phyloP scores from a whole-genome alignment of 345 rosid species.

The Bruguiera parviflora region DNA sequence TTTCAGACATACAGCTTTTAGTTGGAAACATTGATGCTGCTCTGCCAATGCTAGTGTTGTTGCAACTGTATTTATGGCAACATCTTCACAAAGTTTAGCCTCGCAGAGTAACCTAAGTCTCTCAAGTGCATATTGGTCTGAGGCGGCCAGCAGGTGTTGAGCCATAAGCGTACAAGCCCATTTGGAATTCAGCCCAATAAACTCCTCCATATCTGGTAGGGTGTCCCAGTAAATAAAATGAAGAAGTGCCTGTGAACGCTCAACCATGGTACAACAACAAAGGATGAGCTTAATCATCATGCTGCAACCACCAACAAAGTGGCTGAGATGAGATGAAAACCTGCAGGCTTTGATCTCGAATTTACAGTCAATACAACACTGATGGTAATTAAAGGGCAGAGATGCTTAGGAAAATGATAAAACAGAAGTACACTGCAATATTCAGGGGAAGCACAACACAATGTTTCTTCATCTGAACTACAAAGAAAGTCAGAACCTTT shows the following conservation, averaged over 20 bases:
- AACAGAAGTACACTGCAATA: not conserved
- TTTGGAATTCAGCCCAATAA: slow-evolving; percentile 22
- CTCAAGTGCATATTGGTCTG: slow-evolving; percentile 32
- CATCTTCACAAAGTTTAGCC: slow-evolving; percentile 32
- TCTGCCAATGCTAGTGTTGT: slow-evolving; percentile 38
- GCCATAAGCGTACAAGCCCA: slow-evolving; percentile 29
- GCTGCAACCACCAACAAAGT: too few relatives aligned
- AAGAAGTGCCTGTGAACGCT: slow-evolving; percentile 24
- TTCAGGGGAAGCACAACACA: not conserved
- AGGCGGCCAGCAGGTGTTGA: slow-evolving; percentile 36
- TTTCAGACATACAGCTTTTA: slow-evolving; percentile 32
- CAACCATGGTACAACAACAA: not conserved
- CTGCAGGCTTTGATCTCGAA: not conserved
- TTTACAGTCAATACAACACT: not conserved
- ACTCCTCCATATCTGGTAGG: slow-evolving; percentile 27
- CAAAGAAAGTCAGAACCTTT: not conserved
- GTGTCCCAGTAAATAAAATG: slow-evolving; percentile 36
- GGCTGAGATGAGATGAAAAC: not conserved
- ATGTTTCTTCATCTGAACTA: not conserved
- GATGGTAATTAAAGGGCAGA: not conserved
- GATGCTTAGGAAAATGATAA: not conserved
- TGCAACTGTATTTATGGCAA: slow-evolving; percentile 28
- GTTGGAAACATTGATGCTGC: slow-evolving; percentile 34
- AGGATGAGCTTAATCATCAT: too few relatives aligned
- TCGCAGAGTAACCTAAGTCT: slow-evolving; percentile 34